Base-by-base conservation (phyloP, 2,329 filamentous ascomycete genomes). In the Ceratocystis diversiconidia region DNA sequence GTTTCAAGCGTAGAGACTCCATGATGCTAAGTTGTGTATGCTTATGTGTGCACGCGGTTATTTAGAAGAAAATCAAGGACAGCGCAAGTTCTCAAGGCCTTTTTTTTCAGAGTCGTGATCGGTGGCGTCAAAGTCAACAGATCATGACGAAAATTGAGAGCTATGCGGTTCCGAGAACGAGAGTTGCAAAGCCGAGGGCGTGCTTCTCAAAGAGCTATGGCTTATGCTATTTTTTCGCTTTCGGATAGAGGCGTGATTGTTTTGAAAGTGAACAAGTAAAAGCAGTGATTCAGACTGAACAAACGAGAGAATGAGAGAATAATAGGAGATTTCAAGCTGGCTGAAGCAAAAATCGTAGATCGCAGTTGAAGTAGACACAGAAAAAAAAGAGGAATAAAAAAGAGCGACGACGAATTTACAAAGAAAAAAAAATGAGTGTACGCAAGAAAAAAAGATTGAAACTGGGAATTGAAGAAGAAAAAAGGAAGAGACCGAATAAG, bases 1-100 rank as follows among this genome's bases (percentile, higher is more conserved):
- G 76, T 73, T 82, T 83, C 50, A 83, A 74, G 70, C 78, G 79
- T 71, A 83, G 72, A 55, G 80, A 75, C 62, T 83, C 82, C 80
- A 87, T 85, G 43, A 52, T 59, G 46, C 15, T 1, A 41, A 28
- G 32, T 48, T 59, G 7, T 64, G 52, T 32, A 25, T 15, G 19
- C 10, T 15, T 48, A n/a, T 32, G 55, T 65, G 55, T 22, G 12
- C 12, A 6, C 28, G 25, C 25, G 6, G 30, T 62, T 62, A 36
- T 48, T 57, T 57, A 32, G 4, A 5, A 30, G 2, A 17, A 30
- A n/a, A 62, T 25, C 1, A 17, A 22, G 48, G 61, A 30, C 43
- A 8, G 61, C 28, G 36, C 60, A 43, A 12, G 36, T 19, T 62
- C 43, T 50, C 41, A 17, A n/a, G 15, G 32, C 44, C 3, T 61